These are phyloP conservation scores for Bryoerythrophyllum caledonicum DNA, from an alignment of 225 moss, liverwort and hornwort genomes.

Conservation along the genomic window DNA sequence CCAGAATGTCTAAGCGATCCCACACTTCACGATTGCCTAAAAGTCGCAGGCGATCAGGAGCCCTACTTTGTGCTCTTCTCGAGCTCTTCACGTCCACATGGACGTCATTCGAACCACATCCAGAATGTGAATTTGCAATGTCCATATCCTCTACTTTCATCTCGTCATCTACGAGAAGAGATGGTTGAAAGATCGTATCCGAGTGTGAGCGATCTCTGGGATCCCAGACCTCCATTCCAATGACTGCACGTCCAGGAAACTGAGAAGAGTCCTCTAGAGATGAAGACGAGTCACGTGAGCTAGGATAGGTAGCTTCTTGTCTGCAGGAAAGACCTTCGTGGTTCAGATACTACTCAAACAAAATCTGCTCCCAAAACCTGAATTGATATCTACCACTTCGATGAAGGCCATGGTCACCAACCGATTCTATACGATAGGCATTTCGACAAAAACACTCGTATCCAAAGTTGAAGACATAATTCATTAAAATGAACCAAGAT, in stretches of 20 bases:
- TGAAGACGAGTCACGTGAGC: constrained; percentile 8
- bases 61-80: neutral
- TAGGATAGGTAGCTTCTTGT: constrained; percentile 30
- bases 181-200: constrained; percentile 32
- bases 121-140: constrained; percentile 13
- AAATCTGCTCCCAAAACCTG: neutral
- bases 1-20: constrained; percentile 34
- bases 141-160: constrained; percentile 20
- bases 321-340: constrained; percentile 33
- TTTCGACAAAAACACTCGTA: neutral
- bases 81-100: constrained; percentile 4
- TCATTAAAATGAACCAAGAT: neutral
- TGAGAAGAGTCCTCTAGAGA: constrained; percentile 30
- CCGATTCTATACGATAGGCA: neutral
- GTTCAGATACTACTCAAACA: constrained; percentile 17
- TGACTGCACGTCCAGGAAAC: constrained; percentile 52
- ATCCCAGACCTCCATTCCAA: constrained; percentile 85
- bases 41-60: constrained; percentile 1
- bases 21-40: constrained; percentile 51
- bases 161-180: constrained; percentile 31
- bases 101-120: constrained; percentile 7
- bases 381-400: constrained; percentile 1
- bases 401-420: neutral
- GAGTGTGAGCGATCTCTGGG: constrained; percentile 59
- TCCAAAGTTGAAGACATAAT: neutral